A percentile compares a stretch with the other conserved stretches of the same genome.
Evolutionary conservation across 176 grass and related monocot genomes (phyloP).

Genomic region (Phyllostachys edulis): DNA sequence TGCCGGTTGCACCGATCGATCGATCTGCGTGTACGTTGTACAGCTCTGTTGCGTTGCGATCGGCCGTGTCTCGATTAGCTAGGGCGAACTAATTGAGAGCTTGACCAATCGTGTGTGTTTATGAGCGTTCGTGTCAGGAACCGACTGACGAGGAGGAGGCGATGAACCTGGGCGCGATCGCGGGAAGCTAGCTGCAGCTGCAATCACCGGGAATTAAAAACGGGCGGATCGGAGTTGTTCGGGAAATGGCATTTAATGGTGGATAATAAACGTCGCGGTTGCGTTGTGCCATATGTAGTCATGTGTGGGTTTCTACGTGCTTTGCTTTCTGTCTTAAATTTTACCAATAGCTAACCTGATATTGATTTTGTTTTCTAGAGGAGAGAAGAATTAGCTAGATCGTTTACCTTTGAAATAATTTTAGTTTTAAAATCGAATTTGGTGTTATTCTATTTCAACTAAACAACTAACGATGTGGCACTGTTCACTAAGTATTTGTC

Average conservation of each 20-base stretch:
- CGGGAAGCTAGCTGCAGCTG: background rate
- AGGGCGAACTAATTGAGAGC: background rate
- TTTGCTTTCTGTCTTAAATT: background rate
- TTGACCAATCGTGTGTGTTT: background rate
- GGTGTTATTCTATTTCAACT: no score
- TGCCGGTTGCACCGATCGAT: background rate
- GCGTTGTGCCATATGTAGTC: no score
- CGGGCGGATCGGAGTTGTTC: conserved; percentile 6
- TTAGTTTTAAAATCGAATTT: no score
- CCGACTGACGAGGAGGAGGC: background rate
- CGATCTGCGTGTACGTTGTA: background rate
- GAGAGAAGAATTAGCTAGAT: background rate
- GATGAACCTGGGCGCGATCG: conserved; percentile 21
- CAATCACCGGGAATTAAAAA: background rate
- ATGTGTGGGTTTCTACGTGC: no score
- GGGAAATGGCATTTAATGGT: background rate
- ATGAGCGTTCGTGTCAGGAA: no score
- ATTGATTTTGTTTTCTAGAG: background rate
- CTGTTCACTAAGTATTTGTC: no score
- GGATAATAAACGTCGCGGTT: background rate
- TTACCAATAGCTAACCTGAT: background rate
- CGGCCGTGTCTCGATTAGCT: background rate
- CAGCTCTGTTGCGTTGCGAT: conserved; percentile 4
- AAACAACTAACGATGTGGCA: no score
- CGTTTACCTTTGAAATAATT: background rate